Base-by-base conservation (phyloP, 805 yeast genomes). In the Aciculoconidium aculeatum region DNA sequence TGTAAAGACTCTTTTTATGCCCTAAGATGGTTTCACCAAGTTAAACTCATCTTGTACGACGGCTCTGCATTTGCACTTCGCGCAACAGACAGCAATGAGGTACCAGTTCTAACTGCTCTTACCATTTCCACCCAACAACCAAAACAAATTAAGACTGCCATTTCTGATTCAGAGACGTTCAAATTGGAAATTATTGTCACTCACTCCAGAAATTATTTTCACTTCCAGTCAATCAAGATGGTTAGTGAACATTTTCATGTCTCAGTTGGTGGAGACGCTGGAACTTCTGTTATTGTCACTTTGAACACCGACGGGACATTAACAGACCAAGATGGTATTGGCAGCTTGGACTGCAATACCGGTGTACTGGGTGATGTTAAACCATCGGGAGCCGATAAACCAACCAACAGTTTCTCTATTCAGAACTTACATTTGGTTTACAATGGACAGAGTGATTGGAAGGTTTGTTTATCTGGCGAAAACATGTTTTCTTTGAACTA, bases 381-480 rank as follows among this genome's bases (percentile, higher is more conserved):
- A 21, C 59, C 61, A n/a, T 49, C 42, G 34, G 59, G 59, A 23
- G 36, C 49, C 17, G 42, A 48, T 35, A 47, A 46, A 11, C 55
- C 66, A 27, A 48, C 67, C 17, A 35, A 54, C 11, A 63, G 67
- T 4, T 71, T 65, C 44, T 41, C 66, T 14, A 52, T 70, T 39
- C 11, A 42, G 4, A 44, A 51, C 22, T 66, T 62, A 18, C 37
- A 53, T 44, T 55, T 70, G 46, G 40, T 42, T 4, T 61, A 49
- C 45, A 36, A 54, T 20, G 61, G 58, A 25, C 40, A 51, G 17
- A 39, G 47, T 15, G 55, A 44, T 21, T 70, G 66, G 54, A 46
- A 49, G 20, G 69, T 68, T 21, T 58, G 65, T 33, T 61, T 64
- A 21, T 40, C 54, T 20, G 54, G 51, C 10, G 40, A 35, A 12